Base-by-base conservation (phyloP, 176 grass and related monocot species). In the Pontederia crassipes region DNA sequence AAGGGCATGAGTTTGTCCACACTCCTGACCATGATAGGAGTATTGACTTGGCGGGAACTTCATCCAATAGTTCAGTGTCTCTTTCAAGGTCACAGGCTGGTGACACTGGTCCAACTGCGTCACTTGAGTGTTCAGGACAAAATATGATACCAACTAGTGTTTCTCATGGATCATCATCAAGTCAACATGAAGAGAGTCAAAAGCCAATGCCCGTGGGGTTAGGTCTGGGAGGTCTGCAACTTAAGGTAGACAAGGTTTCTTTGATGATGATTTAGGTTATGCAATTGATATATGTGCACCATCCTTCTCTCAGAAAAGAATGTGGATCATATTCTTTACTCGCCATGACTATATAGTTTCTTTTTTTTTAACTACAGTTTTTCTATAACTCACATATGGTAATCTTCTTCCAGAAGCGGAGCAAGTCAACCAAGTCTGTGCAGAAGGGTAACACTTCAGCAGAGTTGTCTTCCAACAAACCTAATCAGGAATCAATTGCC, bases 181-280 rank as follows among this genome's bases (percentile, higher is more conserved):
- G 48, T 61, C 80, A 78, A 65, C 59, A 69, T 77, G 57, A 26
- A 57, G 62, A 68, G 46, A 71, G 67, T 77, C 61, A 67, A 49
- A 81, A 9, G 24, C 55, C 81, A 65, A 72, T 77, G 59, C 92
- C 92, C 0, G 62, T 85, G 67, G 92, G 87, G 58, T 80, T 91
- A 62, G 92, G 92, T 67, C 70, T 78, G 12, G 92, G 83, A 64
- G 87, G 92, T 40, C 78, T 97, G 73, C 77, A 85, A 61, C 79
- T 87, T 18, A 91, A 90, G 81, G 92, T 91, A 83, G 68, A 54
- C 67, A 59, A 9, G 59, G 45, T 24, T 61, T 51, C 32, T 40
- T 7, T 40, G 32, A 40, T 40, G 32, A 40, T 40, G 32, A 40
- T 40, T 4, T 45, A 29, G 29, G 17, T 20, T 14, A 40, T 72